These are phyloP conservation scores for Penicillium sp. DNA, from an alignment of 2,329 filamentous ascomycete genomes.

Conservation along the genomic window DNA sequence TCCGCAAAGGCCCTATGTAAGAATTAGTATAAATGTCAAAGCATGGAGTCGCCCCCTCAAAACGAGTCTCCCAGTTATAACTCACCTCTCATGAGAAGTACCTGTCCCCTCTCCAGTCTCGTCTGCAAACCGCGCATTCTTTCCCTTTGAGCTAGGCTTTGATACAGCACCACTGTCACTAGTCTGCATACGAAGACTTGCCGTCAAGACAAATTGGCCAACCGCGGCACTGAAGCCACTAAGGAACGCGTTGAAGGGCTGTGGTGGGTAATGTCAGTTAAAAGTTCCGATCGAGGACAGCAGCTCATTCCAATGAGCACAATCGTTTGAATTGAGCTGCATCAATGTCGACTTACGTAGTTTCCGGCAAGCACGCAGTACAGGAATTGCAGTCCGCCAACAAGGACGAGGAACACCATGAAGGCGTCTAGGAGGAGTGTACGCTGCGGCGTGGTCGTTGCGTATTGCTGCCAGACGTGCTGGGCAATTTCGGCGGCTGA, in stretches of 20 bases:
- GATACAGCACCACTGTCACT: slow-evolving; percentile 53
- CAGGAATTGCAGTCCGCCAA: slow-evolving; percentile 87
- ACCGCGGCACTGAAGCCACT: slow-evolving; percentile 93
- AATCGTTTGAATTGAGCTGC: neutral
- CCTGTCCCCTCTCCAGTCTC: slow-evolving; percentile 25
- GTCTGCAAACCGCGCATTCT: slow-evolving; percentile 26
- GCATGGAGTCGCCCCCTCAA: neutral
- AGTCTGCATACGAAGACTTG: slow-evolving; percentile 88
- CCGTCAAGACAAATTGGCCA: slow-evolving; percentile 95
- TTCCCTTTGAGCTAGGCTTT: slow-evolving; percentile 57
- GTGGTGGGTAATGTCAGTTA: slow-evolving; percentile 4
- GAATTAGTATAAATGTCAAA: neutral
- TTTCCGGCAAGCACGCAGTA: slow-evolving; percentile 93
- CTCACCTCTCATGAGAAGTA: slow-evolving; percentile 46
- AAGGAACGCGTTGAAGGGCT: slow-evolving; percentile 99
- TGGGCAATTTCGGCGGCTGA: slow-evolving; percentile 60
- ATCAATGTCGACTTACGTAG: slow-evolving; percentile 67
- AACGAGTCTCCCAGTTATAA: neutral
- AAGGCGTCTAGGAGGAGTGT: slow-evolving; percentile 92
- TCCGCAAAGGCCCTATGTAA: slow-evolving; percentile 83
- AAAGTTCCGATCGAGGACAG: neutral
- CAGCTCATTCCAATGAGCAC: neutral
- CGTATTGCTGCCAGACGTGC: slow-evolving; percentile 77
- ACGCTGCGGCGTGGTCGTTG: slow-evolving; percentile 79
- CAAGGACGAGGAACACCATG: slow-evolving; percentile 80